Conservation (phyloP, 2,329 filamentous ascomycete genomes). For the Talaromyces sp. region DNA sequence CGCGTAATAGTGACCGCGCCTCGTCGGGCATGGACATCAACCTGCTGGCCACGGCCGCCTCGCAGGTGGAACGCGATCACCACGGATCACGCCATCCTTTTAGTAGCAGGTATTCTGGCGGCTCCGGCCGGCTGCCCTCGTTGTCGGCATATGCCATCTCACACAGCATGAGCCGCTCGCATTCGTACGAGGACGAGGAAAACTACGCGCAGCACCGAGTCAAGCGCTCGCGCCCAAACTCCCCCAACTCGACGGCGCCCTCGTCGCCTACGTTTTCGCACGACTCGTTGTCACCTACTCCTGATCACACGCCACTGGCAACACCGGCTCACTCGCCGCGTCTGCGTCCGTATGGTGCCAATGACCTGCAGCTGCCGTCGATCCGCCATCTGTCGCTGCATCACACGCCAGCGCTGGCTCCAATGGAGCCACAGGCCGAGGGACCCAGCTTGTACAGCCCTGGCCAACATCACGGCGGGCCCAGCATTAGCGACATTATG, state of each 20-base stretch:
- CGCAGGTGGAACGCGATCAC: conserved; percentile 59
- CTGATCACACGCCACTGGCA: conserved; percentile 96
- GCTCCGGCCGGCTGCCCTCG: conserved; percentile 61
- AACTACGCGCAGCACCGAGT: conserved; percentile 49
- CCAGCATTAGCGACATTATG: conserved; percentile 89
- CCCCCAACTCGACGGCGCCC: conserved; percentile 90
- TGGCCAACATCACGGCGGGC: conserved; percentile 57
- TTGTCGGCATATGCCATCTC: conserved; percentile 70
- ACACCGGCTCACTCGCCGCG: conserved; percentile 94
- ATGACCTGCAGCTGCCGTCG: conserved; percentile 77
- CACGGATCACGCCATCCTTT: conserved; percentile 43
- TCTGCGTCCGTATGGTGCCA: conserved; percentile 68
- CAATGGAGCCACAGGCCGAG: conserved; percentile 64
- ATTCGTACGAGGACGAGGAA: conserved; percentile 72
- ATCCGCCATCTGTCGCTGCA: conserved; percentile 69
- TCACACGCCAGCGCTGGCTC: conserved; percentile 63
- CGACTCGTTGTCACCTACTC: conserved; percentile 90
- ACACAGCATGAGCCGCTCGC: conserved; percentile 85
- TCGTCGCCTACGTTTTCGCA: conserved; percentile 96
- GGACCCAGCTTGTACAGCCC: conserved; percentile 56
- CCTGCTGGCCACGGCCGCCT: conserved; percentile 65
- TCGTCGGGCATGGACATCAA: conserved; percentile 58
- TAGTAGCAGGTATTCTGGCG: conserved; percentile 41
- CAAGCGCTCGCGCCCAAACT: conserved; percentile 89
- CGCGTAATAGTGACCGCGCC: conserved; percentile 24